Evolutionary conservation across 2,329 filamentous ascomycete genomes (phyloP).

Genomic region (Ophiosphaerella narmari): DNA sequence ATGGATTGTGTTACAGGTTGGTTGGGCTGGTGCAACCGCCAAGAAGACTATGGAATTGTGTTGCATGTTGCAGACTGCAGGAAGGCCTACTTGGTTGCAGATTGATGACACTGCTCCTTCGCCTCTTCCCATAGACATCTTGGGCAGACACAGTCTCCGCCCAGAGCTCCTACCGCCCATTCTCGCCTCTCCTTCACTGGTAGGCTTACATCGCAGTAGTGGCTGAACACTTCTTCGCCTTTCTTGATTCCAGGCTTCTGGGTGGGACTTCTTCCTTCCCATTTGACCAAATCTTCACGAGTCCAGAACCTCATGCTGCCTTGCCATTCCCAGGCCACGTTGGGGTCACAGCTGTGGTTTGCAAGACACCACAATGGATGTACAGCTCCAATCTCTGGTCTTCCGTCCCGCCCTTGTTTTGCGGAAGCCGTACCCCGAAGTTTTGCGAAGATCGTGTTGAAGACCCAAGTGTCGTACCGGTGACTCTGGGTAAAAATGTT

Average conservation of each 20-base stretch:
- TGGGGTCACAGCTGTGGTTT: conserved; percentile 95
- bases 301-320: conserved; percentile 74
- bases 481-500: conserved; percentile 66
- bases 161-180: conserved; percentile 86
- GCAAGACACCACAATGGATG: conserved; percentile 96
- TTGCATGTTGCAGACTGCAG: too few species aligned
- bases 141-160: conserved; percentile 84
- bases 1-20: too few species aligned
- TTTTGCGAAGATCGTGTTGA: conserved; percentile 91
- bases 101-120: background rate
- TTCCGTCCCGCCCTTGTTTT: conserved; percentile 69
- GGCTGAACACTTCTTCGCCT: conserved; percentile 86
- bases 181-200: conserved; percentile 80
- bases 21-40: too few species aligned
- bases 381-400: conserved; percentile 89
- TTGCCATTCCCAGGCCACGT: conserved; percentile 93
- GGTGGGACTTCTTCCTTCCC: conserved; percentile 42
- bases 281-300: conserved; percentile 61
- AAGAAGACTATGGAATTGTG: too few species aligned
- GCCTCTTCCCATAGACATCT: conserved; percentile 74
- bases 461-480: conserved; percentile 76
- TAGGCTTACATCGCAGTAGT: conserved; percentile 88
- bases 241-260: conserved; percentile 66
- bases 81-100: too few species aligned
- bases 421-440: conserved; percentile 90